phyloP scores from a whole-genome alignment of 75 land plant species.

The Adiantum capillusveneris region DNA sequence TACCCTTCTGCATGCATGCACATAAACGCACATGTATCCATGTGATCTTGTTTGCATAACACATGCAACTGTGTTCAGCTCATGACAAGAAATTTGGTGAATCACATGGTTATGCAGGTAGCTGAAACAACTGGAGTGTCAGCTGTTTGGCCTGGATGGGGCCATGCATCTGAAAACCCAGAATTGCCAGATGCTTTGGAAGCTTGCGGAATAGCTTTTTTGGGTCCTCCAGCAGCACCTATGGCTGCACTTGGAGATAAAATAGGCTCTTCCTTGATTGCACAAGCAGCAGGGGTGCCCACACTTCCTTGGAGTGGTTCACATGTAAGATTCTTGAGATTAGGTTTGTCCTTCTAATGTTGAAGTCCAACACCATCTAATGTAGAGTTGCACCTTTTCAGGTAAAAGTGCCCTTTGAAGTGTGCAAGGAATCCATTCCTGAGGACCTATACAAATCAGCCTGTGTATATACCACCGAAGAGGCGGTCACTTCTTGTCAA shows the following conservation, averaged over 20 bases:
- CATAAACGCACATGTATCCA: too few relatives aligned
- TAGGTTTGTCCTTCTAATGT: too few relatives aligned
- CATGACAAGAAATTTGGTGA: too few relatives aligned
- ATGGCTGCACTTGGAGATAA: slow-evolving; percentile 98
- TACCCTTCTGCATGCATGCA: too few relatives aligned
- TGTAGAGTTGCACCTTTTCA: too few relatives aligned
- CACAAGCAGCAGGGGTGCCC: slow-evolving; percentile 96
- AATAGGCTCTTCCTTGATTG: slow-evolving; percentile 95
- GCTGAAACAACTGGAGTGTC: slow-evolving; percentile 90
- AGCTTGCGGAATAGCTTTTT: slow-evolving; percentile 72
- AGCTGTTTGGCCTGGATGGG: slow-evolving; percentile 99
- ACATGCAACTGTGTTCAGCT: too few relatives aligned
- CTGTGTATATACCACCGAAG: slow-evolving; percentile 88
- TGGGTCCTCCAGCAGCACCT: slow-evolving; percentile 89
- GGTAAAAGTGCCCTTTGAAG: slow-evolving; percentile 79
- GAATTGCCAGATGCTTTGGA: slow-evolving; percentile 85
- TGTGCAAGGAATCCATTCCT: slow-evolving; percentile 65
- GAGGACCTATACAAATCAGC: slow-evolving; percentile 76
- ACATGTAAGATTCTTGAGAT: slow-evolving; percentile 36
- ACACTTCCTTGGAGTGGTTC: slow-evolving; percentile 99
- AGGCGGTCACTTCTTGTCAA: slow-evolving; percentile 84
- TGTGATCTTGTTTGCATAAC: too few relatives aligned
- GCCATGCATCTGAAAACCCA: slow-evolving; percentile 98
- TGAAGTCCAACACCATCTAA: too few relatives aligned
- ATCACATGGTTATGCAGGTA: too few relatives aligned